Evolutionary conservation across 2,329 filamentous ascomycete species (phyloP).

Genomic region (Aspergillus candidus): DNA sequence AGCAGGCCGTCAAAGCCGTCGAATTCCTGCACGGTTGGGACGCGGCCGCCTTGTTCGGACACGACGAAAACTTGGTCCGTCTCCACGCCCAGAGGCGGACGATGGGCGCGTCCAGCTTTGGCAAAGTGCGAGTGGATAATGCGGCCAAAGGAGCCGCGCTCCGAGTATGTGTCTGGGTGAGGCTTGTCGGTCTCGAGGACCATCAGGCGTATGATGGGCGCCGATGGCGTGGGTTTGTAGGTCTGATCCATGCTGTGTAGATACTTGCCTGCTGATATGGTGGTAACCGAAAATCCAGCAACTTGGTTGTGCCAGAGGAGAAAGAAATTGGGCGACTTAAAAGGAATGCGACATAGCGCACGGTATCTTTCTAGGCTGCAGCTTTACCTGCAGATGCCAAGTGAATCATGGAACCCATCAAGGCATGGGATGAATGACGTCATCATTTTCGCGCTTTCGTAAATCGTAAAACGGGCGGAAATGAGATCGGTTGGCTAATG

Average conservation of each 20-base stretch:
- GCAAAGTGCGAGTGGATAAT: conserved; percentile 49
- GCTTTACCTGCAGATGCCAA: too few relatives aligned
- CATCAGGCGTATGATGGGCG: conserved; percentile 38
- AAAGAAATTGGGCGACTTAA: too few relatives aligned
- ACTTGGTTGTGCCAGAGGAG: too few relatives aligned
- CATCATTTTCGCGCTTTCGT: too few relatives aligned
- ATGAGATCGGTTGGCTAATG: too few relatives aligned
- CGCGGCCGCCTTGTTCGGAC: conserved; percentile 42
- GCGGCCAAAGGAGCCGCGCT: conserved; percentile 50
- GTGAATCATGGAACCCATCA: too few relatives aligned
- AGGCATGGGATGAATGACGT: too few relatives aligned
- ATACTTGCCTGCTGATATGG: too few relatives aligned
- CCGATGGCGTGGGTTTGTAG: conserved; percentile 10
- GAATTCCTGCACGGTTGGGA: conserved; percentile 46
- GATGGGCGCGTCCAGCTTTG: conserved; percentile 47
- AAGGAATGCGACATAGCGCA: too few relatives aligned
- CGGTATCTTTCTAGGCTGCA: too few relatives aligned
- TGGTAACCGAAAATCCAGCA: too few relatives aligned
- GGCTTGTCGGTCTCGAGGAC: conserved; percentile 56
- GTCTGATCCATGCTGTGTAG: conserved; percentile 21
- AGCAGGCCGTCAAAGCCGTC: conserved; percentile 39
- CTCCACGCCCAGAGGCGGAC: conserved; percentile 50
- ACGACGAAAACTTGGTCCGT: conserved; percentile 53
- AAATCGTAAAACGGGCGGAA: too few relatives aligned
- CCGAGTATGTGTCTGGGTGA: conserved; percentile 46